A percentile compares a stretch with the other conserved stretches of the same genome.
Conservation (phyloP, 768 basidiomycete species). For the Pleurotus sapidus region DNA sequence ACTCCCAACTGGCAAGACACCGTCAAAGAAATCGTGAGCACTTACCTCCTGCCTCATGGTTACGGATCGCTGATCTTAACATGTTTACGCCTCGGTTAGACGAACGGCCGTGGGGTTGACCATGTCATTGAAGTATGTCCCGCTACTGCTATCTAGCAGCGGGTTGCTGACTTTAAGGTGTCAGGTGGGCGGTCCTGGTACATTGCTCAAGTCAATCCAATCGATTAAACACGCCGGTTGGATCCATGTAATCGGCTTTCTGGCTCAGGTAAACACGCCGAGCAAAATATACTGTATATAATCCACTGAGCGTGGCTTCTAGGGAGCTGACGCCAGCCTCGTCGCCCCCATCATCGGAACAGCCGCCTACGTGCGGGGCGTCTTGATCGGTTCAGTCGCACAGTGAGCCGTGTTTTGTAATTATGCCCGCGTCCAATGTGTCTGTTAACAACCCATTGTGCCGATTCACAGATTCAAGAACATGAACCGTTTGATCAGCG, state of each 20-base stretch:
- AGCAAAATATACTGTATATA: not conserved
- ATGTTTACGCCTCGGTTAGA: constrained; percentile 19
- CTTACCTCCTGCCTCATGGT: constrained; percentile 9
- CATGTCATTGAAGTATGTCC: constrained; percentile 33
- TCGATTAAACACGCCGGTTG: constrained; percentile 38
- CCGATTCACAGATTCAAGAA: constrained; percentile 39
- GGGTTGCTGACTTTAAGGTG: constrained; percentile 23
- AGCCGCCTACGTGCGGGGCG: constrained; percentile 43
- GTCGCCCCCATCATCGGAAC: constrained; percentile 29
- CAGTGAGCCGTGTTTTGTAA: constrained; percentile 34
- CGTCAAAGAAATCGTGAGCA: constrained; percentile 35
- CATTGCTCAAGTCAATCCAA: constrained; percentile 40
- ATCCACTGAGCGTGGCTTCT: constrained; percentile 13
- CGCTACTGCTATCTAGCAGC: not conserved
- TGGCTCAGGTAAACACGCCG: constrained; percentile 34
- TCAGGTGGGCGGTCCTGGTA: constrained; percentile 57
- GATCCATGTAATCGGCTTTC: constrained; percentile 48
- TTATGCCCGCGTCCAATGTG: too few species aligned
- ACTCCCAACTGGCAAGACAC: constrained; percentile 57
- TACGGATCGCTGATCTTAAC: not conserved
- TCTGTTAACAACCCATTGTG: not conserved
- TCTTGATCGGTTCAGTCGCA: constrained; percentile 55
- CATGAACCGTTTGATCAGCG: constrained; percentile 47
- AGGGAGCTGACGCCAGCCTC: constrained; percentile 26
- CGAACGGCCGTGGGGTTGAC: constrained; percentile 34